A percentile compares a stretch with the other conserved stretches of the same genome.
phyloP scores from a whole-genome alignment of 2,329 filamentous ascomycete genomes.

The Gliomastix tumulicola region DNA sequence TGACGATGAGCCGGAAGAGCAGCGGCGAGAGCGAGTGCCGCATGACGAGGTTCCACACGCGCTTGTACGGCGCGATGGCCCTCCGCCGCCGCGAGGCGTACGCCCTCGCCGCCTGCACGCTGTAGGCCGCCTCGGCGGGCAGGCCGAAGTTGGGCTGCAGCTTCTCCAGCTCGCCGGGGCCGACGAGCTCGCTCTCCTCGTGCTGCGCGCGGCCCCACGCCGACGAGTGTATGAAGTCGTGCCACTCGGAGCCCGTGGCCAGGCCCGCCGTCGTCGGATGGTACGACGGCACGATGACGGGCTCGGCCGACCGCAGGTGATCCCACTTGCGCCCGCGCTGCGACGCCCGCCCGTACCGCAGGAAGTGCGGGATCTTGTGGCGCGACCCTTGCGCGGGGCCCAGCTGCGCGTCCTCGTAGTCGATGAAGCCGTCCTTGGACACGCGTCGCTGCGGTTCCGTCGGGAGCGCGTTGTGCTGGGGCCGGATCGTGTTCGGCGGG shows the following conservation, averaged over 20 bases:
- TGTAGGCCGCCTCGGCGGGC: slow-evolving; percentile 22
- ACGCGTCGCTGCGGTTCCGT: slow-evolving; percentile 30
- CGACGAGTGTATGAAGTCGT: slow-evolving; percentile 46
- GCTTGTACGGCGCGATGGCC: slow-evolving; percentile 35
- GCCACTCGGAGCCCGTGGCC: too few relatives aligned
- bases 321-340: slow-evolving; percentile 49
- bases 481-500: slow-evolving; percentile 27
- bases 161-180: slow-evolving; percentile 33
- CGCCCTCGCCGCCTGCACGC: slow-evolving; percentile 15
- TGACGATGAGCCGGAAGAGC: slow-evolving; percentile 72
- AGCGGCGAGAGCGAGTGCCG: slow-evolving; percentile 82
- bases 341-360: slow-evolving; percentile 38
- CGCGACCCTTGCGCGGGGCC: slow-evolving; percentile 23
- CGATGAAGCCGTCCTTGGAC: slow-evolving; percentile 40
- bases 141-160: slow-evolving; percentile 40
- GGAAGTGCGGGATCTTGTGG: slow-evolving; percentile 34
- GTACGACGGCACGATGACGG: slow-evolving; percentile 49
- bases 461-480: slow-evolving; percentile 31
- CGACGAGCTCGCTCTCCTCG: slow-evolving; percentile 41
- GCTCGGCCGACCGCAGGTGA: slow-evolving; percentile 50
- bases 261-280: slow-evolving; percentile 29
- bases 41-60: slow-evolving; percentile 62
- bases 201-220: slow-evolving; percentile 38
- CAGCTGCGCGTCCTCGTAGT: slow-evolving; percentile 27
- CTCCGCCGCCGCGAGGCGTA: slow-evolving; percentile 21